phyloP scores from a whole-genome alignment of 176 grass and related monocot genomes.

The Poa annua region DNA sequence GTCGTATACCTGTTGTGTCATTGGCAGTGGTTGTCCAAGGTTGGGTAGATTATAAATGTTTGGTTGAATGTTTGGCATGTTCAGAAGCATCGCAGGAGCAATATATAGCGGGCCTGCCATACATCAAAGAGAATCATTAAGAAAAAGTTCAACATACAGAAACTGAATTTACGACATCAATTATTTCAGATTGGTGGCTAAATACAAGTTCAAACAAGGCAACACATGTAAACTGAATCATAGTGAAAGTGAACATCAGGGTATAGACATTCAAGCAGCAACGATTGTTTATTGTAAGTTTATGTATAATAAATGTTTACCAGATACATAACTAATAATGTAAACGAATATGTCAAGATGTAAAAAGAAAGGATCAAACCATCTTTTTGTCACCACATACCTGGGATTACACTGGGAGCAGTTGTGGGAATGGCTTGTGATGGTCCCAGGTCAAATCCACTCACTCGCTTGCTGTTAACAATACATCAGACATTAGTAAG shows the following conservation, averaged over 20 bases:
- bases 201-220: neutral
- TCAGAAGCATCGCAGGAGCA: constrained; percentile 65
- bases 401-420: constrained; percentile 48
- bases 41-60: constrained; percentile 62
- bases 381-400: constrained; percentile 41
- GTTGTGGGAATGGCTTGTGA: constrained; percentile 44
- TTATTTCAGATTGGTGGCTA: neutral
- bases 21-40: constrained; percentile 76
- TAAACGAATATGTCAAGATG: neutral
- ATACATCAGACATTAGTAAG: constrained; percentile 42
- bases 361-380: constrained; percentile 28
- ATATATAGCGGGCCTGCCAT: constrained; percentile 56
- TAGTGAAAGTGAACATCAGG: neutral
- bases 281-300: neutral
- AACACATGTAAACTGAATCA: constrained; percentile 8
- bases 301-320: neutral
- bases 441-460: constrained; percentile 88
- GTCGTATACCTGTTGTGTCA: constrained; percentile 73
- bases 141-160: neutral
- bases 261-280: neutral
- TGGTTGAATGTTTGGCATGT: constrained; percentile 80
- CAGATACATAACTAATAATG: neutral
- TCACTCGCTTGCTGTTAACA: constrained; percentile 71
- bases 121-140: constrained; percentile 19
- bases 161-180: neutral